Conservation (phyloP, 306 rosid species). For the Fragaria ananassa region DNA sequence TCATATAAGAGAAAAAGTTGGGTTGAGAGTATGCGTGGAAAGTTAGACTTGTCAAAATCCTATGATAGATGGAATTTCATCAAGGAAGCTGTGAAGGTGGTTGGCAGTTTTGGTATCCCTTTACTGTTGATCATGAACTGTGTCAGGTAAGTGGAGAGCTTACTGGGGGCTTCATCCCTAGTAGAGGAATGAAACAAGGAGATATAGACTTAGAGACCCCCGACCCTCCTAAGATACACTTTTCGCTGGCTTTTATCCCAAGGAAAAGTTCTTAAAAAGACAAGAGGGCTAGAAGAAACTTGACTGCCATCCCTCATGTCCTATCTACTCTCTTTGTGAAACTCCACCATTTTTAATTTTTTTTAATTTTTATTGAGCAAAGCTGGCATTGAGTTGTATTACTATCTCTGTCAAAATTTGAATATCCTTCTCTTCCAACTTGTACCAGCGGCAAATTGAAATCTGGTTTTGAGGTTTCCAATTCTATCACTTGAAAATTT, state of each 20-base stretch:
- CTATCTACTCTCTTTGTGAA: not conserved
- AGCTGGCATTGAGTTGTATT: not conserved
- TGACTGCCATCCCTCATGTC: not conserved
- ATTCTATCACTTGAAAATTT: not conserved
- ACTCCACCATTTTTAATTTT: not conserved
- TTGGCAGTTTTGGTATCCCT: not conserved
- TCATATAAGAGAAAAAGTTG: not conserved
- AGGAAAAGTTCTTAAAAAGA: not conserved
- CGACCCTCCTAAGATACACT: not conserved
- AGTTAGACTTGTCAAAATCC: not conserved
- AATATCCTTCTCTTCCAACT: not conserved
- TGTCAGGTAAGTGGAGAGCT: not conserved
- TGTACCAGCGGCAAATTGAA: not conserved
- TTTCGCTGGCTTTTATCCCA: not conserved
- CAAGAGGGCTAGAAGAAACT: not conserved
- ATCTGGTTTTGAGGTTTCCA: not conserved
- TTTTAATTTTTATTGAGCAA: not conserved
- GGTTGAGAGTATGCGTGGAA: not conserved
- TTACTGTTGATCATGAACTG: not conserved
- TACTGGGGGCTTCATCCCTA: not conserved
- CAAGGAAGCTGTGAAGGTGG: not conserved
- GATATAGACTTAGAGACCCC: not conserved
- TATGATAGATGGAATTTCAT: not conserved
- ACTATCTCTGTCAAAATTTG: not conserved
- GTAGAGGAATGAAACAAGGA: not conserved